phyloP scores from a whole-genome alignment of 345 rosid species.

The Erysimum cheiranthoides region DNA sequence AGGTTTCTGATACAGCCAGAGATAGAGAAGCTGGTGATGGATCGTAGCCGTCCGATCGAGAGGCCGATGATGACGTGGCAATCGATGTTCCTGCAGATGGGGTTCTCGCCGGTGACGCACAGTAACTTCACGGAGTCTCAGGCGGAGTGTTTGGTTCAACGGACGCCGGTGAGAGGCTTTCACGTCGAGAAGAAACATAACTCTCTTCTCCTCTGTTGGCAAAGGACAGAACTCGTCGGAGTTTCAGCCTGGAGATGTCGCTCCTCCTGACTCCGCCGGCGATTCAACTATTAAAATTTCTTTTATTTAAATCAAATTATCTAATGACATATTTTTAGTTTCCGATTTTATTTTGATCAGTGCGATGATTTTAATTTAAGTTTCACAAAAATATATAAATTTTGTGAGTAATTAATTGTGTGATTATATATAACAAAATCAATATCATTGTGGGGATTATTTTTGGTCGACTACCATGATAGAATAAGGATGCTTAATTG shows the following conservation, averaged over 20 bases:
- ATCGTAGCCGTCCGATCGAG: conserved; percentile 58
- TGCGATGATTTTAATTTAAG: conserved; percentile 19
- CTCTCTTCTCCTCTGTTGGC: conserved; percentile 86
- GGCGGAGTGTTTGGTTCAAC: conserved; percentile 82
- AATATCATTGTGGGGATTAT: not conserved
- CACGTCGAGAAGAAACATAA: conserved; percentile 87
- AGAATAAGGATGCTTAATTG: not conserved
- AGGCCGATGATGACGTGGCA: conserved; percentile 67
- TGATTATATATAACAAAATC: not conserved
- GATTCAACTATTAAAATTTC: not conserved
- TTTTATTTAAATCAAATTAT: conserved; percentile 2
- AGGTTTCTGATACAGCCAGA: conserved; percentile 75
- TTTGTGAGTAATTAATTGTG: not conserved
- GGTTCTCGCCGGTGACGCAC: conserved; percentile 68
- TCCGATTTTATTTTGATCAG: conserved; percentile 14
- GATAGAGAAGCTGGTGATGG: conserved; percentile 70
- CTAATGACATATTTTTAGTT: conserved; percentile 11
- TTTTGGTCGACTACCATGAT: not conserved
- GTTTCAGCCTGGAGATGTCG: conserved; percentile 91
- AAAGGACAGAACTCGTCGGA: conserved; percentile 74
- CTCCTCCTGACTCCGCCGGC: conserved; percentile 39
- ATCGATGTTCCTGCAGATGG: conserved; percentile 68
- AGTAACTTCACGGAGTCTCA: conserved; percentile 92
- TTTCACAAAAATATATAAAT: conserved; percentile 9
- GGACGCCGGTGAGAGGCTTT: conserved; percentile 80